Percentiles rank a stretch among this genome's conserved stretches.
Evolutionary conservation across 192 early-diverging fungal species (phyloP).

Genomic region (Coemansia aciculifera): DNA sequence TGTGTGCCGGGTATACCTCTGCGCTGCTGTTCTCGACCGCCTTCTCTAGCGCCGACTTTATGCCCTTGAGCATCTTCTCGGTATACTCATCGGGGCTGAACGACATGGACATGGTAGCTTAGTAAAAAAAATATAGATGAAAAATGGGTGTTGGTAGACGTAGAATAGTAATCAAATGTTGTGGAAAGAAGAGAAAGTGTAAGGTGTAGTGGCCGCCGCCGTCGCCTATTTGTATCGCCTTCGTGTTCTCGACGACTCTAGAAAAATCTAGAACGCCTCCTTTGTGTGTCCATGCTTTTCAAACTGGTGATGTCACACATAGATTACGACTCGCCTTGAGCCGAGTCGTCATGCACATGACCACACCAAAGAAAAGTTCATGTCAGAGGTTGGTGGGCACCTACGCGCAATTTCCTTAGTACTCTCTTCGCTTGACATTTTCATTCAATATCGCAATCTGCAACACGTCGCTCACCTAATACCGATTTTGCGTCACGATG

Average conservation of each 20-base stretch:
- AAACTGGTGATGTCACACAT: background rate
- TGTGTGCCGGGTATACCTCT: conserved; percentile 79
- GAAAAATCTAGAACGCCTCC: too few relatives aligned
- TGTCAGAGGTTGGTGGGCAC: too few relatives aligned
- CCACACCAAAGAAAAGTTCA: background rate
- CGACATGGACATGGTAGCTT: conserved; percentile 28
- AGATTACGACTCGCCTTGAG: background rate
- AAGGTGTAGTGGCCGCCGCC: too few relatives aligned
- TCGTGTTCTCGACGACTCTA: too few relatives aligned
- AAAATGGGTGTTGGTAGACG: too few relatives aligned
- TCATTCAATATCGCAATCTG: background rate
- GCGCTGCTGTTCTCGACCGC: conserved; percentile 76
- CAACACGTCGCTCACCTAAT: background rate
- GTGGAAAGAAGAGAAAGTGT: background rate
- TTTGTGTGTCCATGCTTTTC: too few relatives aligned
- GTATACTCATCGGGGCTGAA: conserved; percentile 75
- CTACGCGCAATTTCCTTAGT: background rate
- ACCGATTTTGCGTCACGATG: conserved; percentile 5
- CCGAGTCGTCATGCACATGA: background rate
- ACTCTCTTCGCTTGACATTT: background rate
- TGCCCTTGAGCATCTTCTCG: conserved; percentile 77
- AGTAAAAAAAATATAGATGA: background rate
- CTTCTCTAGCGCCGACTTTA: conserved; percentile 62
- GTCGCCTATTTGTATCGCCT: too few relatives aligned
- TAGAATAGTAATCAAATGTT: too few relatives aligned